phyloP scores from a whole-genome alignment of 306 rosid species.

The Fragaria ananassa region DNA sequence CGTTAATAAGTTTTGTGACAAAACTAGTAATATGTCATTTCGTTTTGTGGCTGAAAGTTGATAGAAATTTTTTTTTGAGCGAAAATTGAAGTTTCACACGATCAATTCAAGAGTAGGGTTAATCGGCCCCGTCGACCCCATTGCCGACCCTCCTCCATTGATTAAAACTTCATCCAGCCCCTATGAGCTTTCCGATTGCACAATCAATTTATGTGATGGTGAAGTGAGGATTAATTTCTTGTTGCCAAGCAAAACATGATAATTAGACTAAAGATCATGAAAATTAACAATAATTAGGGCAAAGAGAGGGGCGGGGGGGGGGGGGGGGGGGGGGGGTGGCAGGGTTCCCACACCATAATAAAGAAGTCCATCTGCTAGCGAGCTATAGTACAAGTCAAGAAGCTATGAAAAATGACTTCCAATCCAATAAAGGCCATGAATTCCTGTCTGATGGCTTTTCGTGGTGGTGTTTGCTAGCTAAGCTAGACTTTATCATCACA shows the following conservation, averaged over 20 bases:
- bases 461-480: background rate
- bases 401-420: conserved; percentile 25
- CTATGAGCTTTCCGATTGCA: background rate
- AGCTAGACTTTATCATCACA: background rate
- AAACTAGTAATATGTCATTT: background rate
- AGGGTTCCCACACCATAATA: background rate
- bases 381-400: conserved; percentile 27
- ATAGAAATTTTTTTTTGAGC: background rate
- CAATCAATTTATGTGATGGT: background rate
- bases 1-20: background rate
- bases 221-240: background rate
- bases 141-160: background rate
- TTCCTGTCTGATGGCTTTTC: conserved; percentile 24
- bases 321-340: too few species aligned
- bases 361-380: conserved; percentile 12
- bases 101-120: background rate
- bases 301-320: background rate
- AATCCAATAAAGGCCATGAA: conserved; percentile 33
- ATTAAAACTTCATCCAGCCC: background rate
- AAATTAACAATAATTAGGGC: background rate
- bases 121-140: background rate
- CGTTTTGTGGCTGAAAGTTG: background rate
- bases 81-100: background rate
- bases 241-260: background rate
- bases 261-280: background rate